phyloP scores from a whole-genome alignment of 1,139 yeast species.

The Magnusiomyces tetraspermus region DNA sequence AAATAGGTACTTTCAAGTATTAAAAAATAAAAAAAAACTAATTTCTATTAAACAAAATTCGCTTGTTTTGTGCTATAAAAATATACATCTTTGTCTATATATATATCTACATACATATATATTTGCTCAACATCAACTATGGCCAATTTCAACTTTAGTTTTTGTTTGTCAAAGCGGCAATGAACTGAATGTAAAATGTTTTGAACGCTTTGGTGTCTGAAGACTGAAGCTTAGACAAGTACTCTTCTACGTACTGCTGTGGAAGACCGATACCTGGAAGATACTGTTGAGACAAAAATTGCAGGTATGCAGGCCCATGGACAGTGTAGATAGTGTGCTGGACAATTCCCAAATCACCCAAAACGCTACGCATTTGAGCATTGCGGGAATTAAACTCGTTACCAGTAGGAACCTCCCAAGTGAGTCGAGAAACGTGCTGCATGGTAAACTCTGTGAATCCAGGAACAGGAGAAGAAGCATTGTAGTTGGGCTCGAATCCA shows the following conservation, averaged over 20 bases:
- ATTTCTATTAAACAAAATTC: too few relatives aligned
- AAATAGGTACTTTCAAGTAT: too few relatives aligned
- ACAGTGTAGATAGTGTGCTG: constrained; percentile 50
- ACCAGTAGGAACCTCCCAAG: constrained; percentile 74
- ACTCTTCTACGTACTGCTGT: constrained; percentile 22
- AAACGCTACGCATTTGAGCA: constrained; percentile 66
- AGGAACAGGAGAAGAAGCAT: constrained; percentile 49
- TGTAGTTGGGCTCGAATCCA: constrained; percentile 38
- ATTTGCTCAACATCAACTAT: too few relatives aligned
- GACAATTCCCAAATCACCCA: constrained; percentile 64
- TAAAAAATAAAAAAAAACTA: too few relatives aligned
- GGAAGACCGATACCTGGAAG: constrained; percentile 29
- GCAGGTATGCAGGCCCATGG: constrained; percentile 26
- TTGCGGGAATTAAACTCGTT: constrained; percentile 61
- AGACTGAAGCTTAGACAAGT: constrained; percentile 21
- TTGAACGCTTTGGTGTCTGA: constrained; percentile 26
- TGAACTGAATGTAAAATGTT: constrained; percentile 21
- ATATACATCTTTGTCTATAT: background rate
- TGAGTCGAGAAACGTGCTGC: constrained; percentile 56
- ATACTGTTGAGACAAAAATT: constrained; percentile 22
- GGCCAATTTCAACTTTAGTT: background rate
- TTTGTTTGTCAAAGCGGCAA: constrained; percentile 6
- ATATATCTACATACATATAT: background rate
- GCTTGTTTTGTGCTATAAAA: too few relatives aligned
- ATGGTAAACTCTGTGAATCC: constrained; percentile 61